A percentile compares a stretch with the other conserved stretches of the same genome.
Conservation (phyloP, 805 yeast species). For the Yarrowia keelungensis region DNA sequence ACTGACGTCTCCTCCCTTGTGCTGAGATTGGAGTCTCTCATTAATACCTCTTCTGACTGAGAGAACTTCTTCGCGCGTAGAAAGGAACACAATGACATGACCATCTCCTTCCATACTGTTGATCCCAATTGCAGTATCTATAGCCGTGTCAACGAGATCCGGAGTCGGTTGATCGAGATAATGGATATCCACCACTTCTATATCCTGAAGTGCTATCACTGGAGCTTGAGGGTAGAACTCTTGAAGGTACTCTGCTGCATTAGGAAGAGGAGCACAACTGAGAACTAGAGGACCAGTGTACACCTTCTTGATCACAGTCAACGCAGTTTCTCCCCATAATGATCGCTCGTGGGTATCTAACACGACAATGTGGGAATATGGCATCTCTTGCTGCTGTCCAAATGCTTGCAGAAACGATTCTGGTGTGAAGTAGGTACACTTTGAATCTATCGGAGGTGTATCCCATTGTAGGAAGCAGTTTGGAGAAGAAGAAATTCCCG, state of each 20-base stretch:
- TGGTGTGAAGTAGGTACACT: conserved; percentile 12
- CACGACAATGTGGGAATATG: not conserved
- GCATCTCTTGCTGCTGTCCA: conserved; percentile 24
- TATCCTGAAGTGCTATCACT: conserved; percentile 14
- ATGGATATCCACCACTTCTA: conserved; percentile 1
- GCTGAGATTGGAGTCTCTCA: not conserved
- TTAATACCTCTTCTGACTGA: conserved; percentile 6
- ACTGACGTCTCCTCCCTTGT: conserved; percentile 18
- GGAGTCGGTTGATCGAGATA: conserved; percentile 16
- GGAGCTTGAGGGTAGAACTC: conserved; percentile 4
- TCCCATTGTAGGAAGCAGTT: not conserved
- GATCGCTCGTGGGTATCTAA: conserved; percentile 22
- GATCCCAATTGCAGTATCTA: not conserved
- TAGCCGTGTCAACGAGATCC: not conserved
- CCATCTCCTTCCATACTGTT: conserved; percentile 18
- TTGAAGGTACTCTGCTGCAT: conserved; percentile 3
- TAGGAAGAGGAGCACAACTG: not conserved
- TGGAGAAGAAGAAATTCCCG: not conserved
- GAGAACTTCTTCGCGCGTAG: conserved; percentile 12
- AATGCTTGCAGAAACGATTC: conserved; percentile 13
- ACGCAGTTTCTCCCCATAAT: conserved; percentile 15
- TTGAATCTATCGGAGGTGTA: not conserved
- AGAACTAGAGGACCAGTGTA: not conserved
- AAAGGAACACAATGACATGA: not conserved
- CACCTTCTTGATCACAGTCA: not conserved